A percentile compares a stretch with the other conserved stretches of the same genome.
phyloP scores from a whole-genome alignment of 768 basidiomycete genomes.

The Suillus bovinus region DNA sequence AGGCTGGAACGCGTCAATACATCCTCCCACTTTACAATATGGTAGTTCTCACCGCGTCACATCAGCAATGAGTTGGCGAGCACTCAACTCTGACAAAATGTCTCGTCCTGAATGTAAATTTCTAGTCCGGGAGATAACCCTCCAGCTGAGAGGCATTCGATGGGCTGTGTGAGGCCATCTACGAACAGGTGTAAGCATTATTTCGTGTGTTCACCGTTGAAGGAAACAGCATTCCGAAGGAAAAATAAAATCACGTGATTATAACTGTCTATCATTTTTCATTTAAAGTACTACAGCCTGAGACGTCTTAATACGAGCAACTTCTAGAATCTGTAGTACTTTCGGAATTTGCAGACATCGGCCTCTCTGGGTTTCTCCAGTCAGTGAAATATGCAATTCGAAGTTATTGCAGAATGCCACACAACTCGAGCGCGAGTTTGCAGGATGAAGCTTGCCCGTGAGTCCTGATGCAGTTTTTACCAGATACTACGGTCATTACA shows the following conservation, averaged over 20 bases:
- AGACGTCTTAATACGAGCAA: not conserved
- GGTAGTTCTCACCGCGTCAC: constrained; percentile 34
- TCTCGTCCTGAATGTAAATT: constrained; percentile 21
- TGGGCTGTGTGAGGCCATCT: constrained; percentile 17
- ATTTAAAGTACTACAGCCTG: not conserved
- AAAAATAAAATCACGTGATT: not conserved
- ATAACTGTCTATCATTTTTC: not conserved
- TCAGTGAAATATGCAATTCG: constrained; percentile 65
- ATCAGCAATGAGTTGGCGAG: constrained; percentile 36
- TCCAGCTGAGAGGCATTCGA: not conserved
- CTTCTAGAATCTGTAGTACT: not conserved
- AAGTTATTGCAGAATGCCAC: constrained; percentile 76
- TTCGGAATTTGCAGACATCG: not conserved
- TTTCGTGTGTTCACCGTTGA: not conserved
- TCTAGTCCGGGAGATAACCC: constrained; percentile 5
- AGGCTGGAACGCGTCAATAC: constrained; percentile 33
- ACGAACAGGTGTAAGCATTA: constrained; percentile 25
- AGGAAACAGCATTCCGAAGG: not conserved
- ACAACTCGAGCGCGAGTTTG: constrained; percentile 84
- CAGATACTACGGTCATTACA: constrained; percentile 4
- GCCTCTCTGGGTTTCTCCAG: not conserved
- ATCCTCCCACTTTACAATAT: not conserved
- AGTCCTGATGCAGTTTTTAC: constrained; percentile 28
- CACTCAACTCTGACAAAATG: constrained; percentile 34
- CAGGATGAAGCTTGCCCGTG: constrained; percentile 82